Evolutionary conservation across 768 basidiomycete species (phyloP).

Genomic region (Trametes sanguinea): DNA sequence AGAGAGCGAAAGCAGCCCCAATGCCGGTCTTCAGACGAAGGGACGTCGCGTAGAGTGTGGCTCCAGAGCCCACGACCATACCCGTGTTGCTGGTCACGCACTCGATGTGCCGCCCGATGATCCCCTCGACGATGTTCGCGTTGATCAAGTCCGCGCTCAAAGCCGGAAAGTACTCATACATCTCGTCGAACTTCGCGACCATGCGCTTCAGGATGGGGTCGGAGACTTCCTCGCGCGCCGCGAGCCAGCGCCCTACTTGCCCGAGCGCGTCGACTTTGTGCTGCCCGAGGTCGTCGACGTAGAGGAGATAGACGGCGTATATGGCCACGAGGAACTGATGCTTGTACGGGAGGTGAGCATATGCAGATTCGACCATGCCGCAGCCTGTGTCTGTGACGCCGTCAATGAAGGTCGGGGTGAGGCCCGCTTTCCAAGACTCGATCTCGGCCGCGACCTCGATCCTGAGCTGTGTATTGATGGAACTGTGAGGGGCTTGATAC

Average conservation of each 20-base stretch:
- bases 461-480: neutral
- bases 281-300: slow-evolving; percentile 38
- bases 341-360: slow-evolving; percentile 20
- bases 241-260: slow-evolving; percentile 38
- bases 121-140: slow-evolving; percentile 37
- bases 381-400: neutral
- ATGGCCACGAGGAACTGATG: slow-evolving; percentile 40
- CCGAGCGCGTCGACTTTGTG: slow-evolving; percentile 30
- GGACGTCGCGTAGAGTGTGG: slow-evolving; percentile 32
- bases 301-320: slow-evolving; percentile 41
- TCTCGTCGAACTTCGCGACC: slow-evolving; percentile 36
- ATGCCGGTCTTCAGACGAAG: slow-evolving; percentile 34
- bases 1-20: slow-evolving; percentile 37
- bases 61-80: slow-evolving; percentile 26
- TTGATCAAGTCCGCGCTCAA: slow-evolving; percentile 29
- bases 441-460: neutral
- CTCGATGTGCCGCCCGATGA: slow-evolving; percentile 39
- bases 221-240: slow-evolving; percentile 31
- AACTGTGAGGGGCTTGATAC: neutral
- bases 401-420: neutral
- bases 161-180: slow-evolving; percentile 31
- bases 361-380: slow-evolving; percentile 6
- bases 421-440: neutral
- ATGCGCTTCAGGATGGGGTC: slow-evolving; percentile 37
- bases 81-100: slow-evolving; percentile 28